Conservation (phyloP, 352 stramenopile species). For the Globisporangium cylindrosporum region DNA sequence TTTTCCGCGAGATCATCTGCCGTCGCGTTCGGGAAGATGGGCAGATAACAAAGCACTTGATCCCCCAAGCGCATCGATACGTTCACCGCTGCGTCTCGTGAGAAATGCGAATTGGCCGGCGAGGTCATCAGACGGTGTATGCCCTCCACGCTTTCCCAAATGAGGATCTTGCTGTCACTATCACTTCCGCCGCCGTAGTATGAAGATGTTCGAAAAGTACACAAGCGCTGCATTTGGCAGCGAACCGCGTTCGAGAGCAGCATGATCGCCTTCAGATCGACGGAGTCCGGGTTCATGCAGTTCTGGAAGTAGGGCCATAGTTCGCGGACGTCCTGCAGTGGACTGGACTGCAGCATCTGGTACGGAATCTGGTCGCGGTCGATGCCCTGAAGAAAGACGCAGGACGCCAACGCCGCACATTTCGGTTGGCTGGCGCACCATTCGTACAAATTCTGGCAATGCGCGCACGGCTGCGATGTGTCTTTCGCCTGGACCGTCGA, state of each 20-base stretch:
- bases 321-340: constrained; percentile 24
- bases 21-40: constrained; percentile 26
- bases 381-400: constrained; percentile 35
- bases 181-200: constrained; percentile 17
- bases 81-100: constrained; percentile 18
- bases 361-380: constrained; percentile 20
- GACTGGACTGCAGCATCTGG: constrained; percentile 18
- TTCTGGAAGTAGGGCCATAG: constrained; percentile 31
- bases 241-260: constrained; percentile 46
- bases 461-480: constrained; percentile 20
- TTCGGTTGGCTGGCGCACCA: constrained; percentile 36
- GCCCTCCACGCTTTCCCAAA: constrained; percentile 43
- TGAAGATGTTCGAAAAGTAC: constrained; percentile 24
- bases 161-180: constrained; percentile 30
- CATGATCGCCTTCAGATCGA: constrained; percentile 35
- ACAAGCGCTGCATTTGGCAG: constrained; percentile 51
- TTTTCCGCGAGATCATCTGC: constrained; percentile 26
- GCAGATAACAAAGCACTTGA: constrained; percentile 41
- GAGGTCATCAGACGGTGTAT: constrained; percentile 17
- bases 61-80: constrained; percentile 33
- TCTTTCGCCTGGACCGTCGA: constrained; percentile 38
- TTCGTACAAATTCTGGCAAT: constrained; percentile 52
- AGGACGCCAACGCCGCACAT: constrained; percentile 36
- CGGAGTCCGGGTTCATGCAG: constrained; percentile 24
- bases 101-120: constrained; percentile 8